Conservation (phyloP, 2,329 filamentous ascomycete species). For the Aspergillus ruber region DNA sequence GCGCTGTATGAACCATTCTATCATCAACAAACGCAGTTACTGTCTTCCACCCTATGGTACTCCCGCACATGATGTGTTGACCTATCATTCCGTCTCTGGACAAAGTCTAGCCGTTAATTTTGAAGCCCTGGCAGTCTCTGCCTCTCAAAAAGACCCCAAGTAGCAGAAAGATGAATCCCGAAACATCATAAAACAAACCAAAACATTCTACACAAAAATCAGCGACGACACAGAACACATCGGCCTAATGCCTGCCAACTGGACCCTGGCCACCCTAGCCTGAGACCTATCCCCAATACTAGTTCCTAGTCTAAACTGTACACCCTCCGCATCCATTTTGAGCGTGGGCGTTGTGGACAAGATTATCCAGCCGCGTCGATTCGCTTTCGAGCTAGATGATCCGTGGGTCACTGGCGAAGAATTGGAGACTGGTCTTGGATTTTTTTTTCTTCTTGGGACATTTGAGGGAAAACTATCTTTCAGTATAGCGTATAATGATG, state of each 20-base stretch:
- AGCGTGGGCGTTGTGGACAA: constrained; percentile 27
- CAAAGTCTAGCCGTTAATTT: constrained; percentile 13
- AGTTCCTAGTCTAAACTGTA: constrained; percentile 12
- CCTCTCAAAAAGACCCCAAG: not conserved
- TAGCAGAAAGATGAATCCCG: constrained; percentile 6
- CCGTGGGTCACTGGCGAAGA: constrained; percentile 45
- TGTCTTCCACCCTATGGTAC: constrained; percentile 15
- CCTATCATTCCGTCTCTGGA: constrained; percentile 21
- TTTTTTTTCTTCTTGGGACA: constrained; percentile 42
- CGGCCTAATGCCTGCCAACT: constrained; percentile 13
- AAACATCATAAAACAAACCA: constrained; percentile 6
- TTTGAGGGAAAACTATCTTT: constrained; percentile 31
- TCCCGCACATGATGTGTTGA: constrained; percentile 10
- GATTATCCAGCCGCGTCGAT: constrained; percentile 23
- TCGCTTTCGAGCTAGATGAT: constrained; percentile 22
- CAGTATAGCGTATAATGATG: constrained; percentile 40
- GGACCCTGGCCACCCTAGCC: constrained; percentile 12
- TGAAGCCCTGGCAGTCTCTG: constrained; percentile 5
- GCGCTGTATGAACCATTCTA: constrained; percentile 18
- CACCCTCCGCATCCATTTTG: constrained; percentile 16
- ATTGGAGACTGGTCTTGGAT: constrained; percentile 30
- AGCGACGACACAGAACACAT: constrained; percentile 15
- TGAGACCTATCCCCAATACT: constrained; percentile 10
- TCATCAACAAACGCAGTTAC: constrained; percentile 18
- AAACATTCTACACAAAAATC: constrained; percentile 13